Conservation (phyloP, 495 filamentous ascomycete genomes). For the Penicillium desertorum region DNA sequence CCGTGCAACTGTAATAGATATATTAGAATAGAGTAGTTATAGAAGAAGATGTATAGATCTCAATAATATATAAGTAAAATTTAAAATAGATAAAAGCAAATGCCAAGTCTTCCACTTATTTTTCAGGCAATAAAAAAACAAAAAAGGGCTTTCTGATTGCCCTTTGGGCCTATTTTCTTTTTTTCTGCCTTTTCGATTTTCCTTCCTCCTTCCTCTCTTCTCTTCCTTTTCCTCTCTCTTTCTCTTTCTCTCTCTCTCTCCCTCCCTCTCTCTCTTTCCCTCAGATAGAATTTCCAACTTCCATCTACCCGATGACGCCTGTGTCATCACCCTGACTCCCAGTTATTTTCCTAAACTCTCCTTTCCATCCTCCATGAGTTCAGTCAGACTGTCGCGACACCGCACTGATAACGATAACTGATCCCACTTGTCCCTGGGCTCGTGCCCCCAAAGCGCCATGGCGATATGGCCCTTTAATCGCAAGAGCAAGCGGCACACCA, state of each 20-base stretch:
- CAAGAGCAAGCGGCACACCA: slow-evolving; percentile 54
- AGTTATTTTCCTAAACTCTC: not conserved
- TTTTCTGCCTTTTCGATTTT: slow-evolving; percentile 12
- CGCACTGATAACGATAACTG: slow-evolving; percentile 24
- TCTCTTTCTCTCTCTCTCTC: slow-evolving; percentile 11
- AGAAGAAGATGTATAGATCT: no score
- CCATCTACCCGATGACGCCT: not conserved
- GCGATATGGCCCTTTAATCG: slow-evolving; percentile 78
- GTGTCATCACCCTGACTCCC: not conserved
- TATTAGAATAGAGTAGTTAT: not conserved
- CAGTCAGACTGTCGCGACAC: slow-evolving; percentile 25
- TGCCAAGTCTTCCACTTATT: not conserved
- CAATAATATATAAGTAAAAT: not conserved
- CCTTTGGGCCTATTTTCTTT: slow-evolving; percentile 12
- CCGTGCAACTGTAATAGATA: slow-evolving; percentile 8
- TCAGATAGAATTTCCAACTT: slow-evolving; percentile 7
- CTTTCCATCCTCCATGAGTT: slow-evolving; percentile 38
- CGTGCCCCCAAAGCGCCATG: slow-evolving; percentile 48
- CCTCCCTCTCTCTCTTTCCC: slow-evolving; percentile 11
- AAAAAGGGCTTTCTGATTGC: slow-evolving; percentile 14
- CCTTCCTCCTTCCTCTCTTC: slow-evolving; percentile 10
- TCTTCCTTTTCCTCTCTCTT: not conserved
- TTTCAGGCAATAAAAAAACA: slow-evolving; percentile 10
- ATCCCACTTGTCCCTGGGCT: slow-evolving; percentile 50
- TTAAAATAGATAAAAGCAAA: not conserved